Base-by-base conservation (phyloP, 2,329 filamentous ascomycete genomes). In the Didymosphaeria variabile region DNA sequence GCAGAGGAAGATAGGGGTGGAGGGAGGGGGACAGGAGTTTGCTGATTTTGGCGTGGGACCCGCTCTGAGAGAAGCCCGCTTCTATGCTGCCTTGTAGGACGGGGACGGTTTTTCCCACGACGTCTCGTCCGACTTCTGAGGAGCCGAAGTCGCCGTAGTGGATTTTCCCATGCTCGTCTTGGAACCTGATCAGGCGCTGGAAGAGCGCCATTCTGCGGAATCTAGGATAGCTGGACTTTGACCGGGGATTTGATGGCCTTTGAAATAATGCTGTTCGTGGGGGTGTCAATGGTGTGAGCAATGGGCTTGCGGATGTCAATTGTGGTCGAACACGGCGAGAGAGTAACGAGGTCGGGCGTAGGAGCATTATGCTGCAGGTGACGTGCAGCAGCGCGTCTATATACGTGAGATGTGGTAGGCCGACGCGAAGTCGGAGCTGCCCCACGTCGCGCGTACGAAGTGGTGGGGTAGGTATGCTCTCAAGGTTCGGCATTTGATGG, bases 101-200 rank as follows among this genome's bases (percentile, higher is more conserved):
- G 44, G 72, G 67, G 9, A 76, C 74, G 10, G 61, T 67, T 9
- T 63, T 72, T 7, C 76, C 76, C 45, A 72, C 60, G 47, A 77
- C 76, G 29, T 76, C 71, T 40, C 57, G 59, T 9, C 71, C 74
- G 8, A 74, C 68, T 8, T 61, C 64, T 58, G 74, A 72, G 32
- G 70, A 70, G 7, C 64, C 68, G 54, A 78, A 47, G 51, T 79
- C 70, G 1, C 76, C 76, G 59, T 73, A 77, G 15, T 69, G 65
- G 0, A 62, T 67, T 51, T 73, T 70, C 2, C 74, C 76, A 34
- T 72, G 70, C 5, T 73, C 62, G 23, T 63, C 67, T 36, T 71
- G 59, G 55, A 79, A 79, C 1, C 76, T 66, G 19, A 79, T 74
- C 46, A 79, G 59, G 26, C 75, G 66, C 47, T 77, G 71, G 55